Evolutionary conservation across 2,329 filamentous ascomycete species (phyloP).

Genomic region (Huntiella omanensis): DNA sequence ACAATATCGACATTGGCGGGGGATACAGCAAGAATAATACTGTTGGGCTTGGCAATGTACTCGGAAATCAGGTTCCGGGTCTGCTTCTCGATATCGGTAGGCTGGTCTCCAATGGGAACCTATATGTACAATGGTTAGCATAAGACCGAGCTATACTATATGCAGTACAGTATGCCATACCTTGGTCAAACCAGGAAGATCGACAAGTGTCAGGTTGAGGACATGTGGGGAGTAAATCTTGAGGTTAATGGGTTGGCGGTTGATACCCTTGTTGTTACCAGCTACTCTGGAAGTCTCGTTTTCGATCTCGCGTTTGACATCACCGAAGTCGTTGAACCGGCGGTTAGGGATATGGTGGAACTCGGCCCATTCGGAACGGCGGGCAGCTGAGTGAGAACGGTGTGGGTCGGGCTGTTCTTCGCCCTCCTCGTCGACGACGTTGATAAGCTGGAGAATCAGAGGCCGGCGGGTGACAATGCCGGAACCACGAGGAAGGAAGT

Average conservation of each 20-base stretch:
- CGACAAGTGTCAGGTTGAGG: constrained; percentile 86
- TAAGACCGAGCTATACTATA: constrained; percentile 4
- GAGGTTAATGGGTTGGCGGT: constrained; percentile 89
- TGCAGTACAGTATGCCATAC: constrained; percentile 23
- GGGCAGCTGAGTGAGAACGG: constrained; percentile 52
- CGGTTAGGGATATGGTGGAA: constrained; percentile 89
- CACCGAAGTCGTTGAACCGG: constrained; percentile 75
- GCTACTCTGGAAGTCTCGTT: constrained; percentile 83
- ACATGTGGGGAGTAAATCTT: constrained; percentile 98
- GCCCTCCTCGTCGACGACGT: constrained; percentile 61
- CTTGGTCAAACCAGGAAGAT: constrained; percentile 91
- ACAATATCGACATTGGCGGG: constrained; percentile 96
- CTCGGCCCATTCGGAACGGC: constrained; percentile 66
- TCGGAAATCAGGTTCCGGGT: constrained; percentile 91
- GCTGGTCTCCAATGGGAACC: constrained; percentile 95
- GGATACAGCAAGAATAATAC: constrained; percentile 89
- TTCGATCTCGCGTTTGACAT: constrained; percentile 93
- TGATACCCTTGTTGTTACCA: constrained; percentile 96
- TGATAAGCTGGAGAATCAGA: constrained; percentile 94
- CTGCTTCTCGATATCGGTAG: constrained; percentile 95
- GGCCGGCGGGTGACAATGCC: constrained; percentile 91
- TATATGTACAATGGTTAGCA: constrained; percentile 17
- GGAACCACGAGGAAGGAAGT: constrained; percentile 89
- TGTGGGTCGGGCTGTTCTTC: constrained; percentile 54
- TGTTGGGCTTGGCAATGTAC: constrained; percentile 98